Conservation (phyloP, 768 basidiomycete species). For the Agrocybe pediades region DNA sequence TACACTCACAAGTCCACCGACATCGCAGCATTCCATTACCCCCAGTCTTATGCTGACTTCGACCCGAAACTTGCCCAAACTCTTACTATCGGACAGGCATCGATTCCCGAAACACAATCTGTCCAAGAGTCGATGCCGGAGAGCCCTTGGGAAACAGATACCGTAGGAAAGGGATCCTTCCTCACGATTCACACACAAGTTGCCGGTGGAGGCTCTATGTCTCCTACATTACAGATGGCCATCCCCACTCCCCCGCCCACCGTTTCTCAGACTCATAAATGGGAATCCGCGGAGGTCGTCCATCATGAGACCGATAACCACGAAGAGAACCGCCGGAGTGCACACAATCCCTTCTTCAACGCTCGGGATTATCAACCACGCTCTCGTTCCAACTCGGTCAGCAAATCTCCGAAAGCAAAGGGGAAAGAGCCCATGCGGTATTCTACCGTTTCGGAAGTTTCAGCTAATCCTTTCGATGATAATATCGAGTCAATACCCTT, state of each 20-base stretch:
- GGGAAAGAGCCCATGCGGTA: slow-evolving; percentile 34
- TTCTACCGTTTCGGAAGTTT: slow-evolving; percentile 17
- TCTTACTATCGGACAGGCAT: slow-evolving; percentile 38
- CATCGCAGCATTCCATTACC: slow-evolving; percentile 36
- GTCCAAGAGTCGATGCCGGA: slow-evolving; percentile 24
- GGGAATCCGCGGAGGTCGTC: slow-evolving; percentile 72
- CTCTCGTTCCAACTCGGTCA: slow-evolving; percentile 42
- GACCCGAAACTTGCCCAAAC: slow-evolving; percentile 56
- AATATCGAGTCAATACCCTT: slow-evolving; percentile 26
- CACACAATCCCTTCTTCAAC: slow-evolving; percentile 44
- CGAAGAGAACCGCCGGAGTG: slow-evolving; percentile 35
- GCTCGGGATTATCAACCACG: slow-evolving; percentile 27
- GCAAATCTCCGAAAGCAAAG: slow-evolving; percentile 38
- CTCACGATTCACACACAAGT: slow-evolving; percentile 47
- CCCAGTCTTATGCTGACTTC: slow-evolving; percentile 60
- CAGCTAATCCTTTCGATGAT: slow-evolving; percentile 44
- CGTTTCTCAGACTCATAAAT: slow-evolving; percentile 51
- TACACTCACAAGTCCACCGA: slow-evolving; percentile 52
- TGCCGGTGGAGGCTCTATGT: slow-evolving; percentile 42
- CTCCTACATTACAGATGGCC: slow-evolving; percentile 51
- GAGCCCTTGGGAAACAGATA: slow-evolving; percentile 52
- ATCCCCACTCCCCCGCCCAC: slow-evolving; percentile 65
- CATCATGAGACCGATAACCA: slow-evolving; percentile 38
- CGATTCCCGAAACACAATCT: slow-evolving; percentile 40
- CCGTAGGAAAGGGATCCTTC: slow-evolving; percentile 50